These are phyloP conservation scores for Melampsora americana DNA, from an alignment of 1,284 basidiomycete genomes.

Conservation along the genomic window DNA sequence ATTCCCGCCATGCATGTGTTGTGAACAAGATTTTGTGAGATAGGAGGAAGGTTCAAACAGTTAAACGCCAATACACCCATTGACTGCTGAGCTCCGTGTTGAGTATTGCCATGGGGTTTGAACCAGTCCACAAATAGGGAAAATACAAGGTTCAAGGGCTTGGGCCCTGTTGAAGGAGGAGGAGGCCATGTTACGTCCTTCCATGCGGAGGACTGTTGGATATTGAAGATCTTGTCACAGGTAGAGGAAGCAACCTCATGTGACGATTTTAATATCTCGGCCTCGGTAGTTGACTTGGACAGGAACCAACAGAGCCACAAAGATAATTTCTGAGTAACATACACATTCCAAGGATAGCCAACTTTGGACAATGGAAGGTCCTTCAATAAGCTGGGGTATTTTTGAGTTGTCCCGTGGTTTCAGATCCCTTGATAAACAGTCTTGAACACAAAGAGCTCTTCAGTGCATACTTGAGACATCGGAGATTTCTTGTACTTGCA, in stretches of 20 bases:
- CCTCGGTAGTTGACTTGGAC: too few relatives aligned
- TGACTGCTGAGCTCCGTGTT: slow-evolving; percentile 6
- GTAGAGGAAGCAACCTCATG: neutral
- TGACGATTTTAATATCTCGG: neutral
- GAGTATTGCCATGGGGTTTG: slow-evolving; percentile 12
- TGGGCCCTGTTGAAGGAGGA: neutral
- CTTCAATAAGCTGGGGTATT: neutral
- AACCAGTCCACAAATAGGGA: too few relatives aligned
- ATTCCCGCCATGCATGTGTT: slow-evolving; percentile 1
- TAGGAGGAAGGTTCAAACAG: slow-evolving; percentile 27
- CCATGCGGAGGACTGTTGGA: slow-evolving; percentile 18
- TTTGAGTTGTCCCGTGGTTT: neutral
- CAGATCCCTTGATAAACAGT: neutral
- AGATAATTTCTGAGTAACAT: too few relatives aligned
- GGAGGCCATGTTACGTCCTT: neutral
- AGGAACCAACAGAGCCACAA: too few relatives aligned
- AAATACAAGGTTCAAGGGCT: neutral
- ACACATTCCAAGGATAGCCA: neutral
- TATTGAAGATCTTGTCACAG: neutral
- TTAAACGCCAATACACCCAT: slow-evolving; percentile 24
- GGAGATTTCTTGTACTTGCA: too few relatives aligned
- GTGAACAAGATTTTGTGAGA: neutral
- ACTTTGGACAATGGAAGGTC: neutral
- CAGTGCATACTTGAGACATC: too few relatives aligned
- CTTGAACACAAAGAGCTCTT: too few relatives aligned